These are phyloP conservation scores for Acanthamoeba triangularis DNA, from an alignment of 208 protist species.

Conservation along the genomic window DNA sequence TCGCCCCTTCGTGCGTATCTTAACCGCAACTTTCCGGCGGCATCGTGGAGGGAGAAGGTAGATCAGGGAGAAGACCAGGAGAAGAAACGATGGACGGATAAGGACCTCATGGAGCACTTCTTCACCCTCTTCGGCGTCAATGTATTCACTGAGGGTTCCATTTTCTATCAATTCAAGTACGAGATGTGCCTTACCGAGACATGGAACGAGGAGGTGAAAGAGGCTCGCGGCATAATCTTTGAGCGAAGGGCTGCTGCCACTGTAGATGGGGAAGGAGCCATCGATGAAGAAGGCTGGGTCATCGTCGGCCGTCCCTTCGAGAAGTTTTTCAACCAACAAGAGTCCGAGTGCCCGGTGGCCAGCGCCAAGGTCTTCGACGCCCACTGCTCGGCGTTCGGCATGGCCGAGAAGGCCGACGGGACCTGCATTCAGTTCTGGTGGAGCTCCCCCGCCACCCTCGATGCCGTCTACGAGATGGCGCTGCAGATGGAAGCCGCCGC, in stretches of 20 bases:
- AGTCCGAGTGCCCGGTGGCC: constrained; percentile 26
- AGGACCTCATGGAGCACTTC: constrained; percentile 53
- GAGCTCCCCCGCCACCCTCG: constrained; percentile 12
- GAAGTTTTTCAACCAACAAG: constrained; percentile 73
- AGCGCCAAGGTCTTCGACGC: constrained; percentile 35
- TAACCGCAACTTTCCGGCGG: background rate
- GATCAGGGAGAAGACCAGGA: background rate
- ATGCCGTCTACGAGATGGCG: background rate
- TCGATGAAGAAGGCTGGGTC: background rate
- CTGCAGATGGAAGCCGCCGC: background rate
- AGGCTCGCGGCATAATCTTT: constrained; percentile 50
- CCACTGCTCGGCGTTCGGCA: background rate
- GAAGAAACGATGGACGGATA: constrained; percentile 20
- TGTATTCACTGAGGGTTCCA: constrained; percentile 44
- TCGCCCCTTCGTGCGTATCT: background rate
- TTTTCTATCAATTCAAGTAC: constrained; percentile 74
- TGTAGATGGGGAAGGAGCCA: background rate
- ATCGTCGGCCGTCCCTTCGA: constrained; percentile 49
- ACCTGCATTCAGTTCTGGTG: constrained; percentile 64
- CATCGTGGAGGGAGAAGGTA: background rate
- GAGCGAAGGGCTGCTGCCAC: background rate
- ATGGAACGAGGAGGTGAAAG: constrained; percentile 58
- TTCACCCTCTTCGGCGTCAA: constrained; percentile 63
- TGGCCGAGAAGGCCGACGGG: constrained; percentile 66
- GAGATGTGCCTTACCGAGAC: constrained; percentile 53